phyloP scores from a whole-genome alignment of 805 yeast species.

The Yarrowia sp. region DNA sequence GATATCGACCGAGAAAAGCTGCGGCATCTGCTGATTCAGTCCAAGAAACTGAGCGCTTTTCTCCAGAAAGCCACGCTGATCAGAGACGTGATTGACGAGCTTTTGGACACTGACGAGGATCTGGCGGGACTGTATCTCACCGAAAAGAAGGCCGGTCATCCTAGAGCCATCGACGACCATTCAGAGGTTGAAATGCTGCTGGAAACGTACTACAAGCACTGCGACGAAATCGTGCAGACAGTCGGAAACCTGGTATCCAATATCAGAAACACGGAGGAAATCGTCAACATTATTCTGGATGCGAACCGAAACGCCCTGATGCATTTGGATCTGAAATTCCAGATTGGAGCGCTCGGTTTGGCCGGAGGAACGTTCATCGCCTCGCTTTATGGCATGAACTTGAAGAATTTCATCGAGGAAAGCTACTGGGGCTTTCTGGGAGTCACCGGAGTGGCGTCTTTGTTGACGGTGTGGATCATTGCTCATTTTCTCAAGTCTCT shows the following conservation, averaged over 20 bases:
- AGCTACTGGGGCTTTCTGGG: conserved; percentile 69
- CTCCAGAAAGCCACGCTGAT: conserved; percentile 83
- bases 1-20: conserved; percentile 81
- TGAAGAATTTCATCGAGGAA: conserved; percentile 90
- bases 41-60: conserved; percentile 83
- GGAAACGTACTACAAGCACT: conserved; percentile 88
- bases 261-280: conserved; percentile 89
- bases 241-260: conserved; percentile 83
- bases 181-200: conserved; percentile 86
- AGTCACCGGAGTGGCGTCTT: conserved; percentile 62
- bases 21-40: conserved; percentile 78
- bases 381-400: conserved; percentile 95
- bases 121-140: conserved; percentile 79
- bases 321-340: conserved; percentile 82
- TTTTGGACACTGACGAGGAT: conserved; percentile 87
- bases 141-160: conserved; percentile 52
- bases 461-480: conserved; percentile 57
- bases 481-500: conserved; percentile 63
- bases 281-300: conserved; percentile 87
- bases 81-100: conserved; percentile 82
- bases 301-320: conserved; percentile 89
- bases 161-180: conserved; percentile 50
- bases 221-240: conserved; percentile 92
- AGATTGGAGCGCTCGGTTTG: conserved; percentile 83
- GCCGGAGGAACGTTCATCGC: conserved; percentile 86